Conservation (phyloP, 495 filamentous ascomycete species). For the Neurospora sp. region DNA sequence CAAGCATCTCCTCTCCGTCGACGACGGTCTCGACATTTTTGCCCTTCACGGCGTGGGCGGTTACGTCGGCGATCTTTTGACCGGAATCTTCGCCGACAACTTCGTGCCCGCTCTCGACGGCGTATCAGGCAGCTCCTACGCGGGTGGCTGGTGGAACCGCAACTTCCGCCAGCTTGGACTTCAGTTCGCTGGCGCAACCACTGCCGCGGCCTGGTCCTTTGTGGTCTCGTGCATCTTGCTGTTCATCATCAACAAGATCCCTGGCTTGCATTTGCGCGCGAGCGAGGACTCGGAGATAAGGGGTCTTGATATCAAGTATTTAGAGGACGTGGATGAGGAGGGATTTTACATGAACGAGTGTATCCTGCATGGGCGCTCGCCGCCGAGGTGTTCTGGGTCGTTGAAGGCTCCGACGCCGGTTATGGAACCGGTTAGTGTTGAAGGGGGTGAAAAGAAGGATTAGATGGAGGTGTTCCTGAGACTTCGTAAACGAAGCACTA, state of each 20-base stretch:
- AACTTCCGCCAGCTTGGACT: slow-evolving; percentile 69
- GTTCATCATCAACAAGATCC: slow-evolving; percentile 66
- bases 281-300: slow-evolving; percentile 63
- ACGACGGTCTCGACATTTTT: slow-evolving; percentile 76
- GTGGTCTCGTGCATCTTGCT: slow-evolving; percentile 66
- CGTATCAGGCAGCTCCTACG: slow-evolving; percentile 48
- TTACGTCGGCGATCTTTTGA: slow-evolving; percentile 64
- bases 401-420: background rate
- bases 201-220: slow-evolving; percentile 71
- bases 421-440: background rate
- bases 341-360: background rate
- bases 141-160: slow-evolving; percentile 21
- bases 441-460: background rate
- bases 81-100: slow-evolving; percentile 64
- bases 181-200: slow-evolving; percentile 66
- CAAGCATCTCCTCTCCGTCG: slow-evolving; percentile 64
- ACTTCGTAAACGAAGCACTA: background rate
- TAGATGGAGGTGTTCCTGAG: background rate
- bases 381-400: background rate
- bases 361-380: background rate
- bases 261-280: slow-evolving; percentile 62
- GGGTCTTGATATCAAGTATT: slow-evolving; percentile 61
- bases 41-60: slow-evolving; percentile 72
- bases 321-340: slow-evolving; percentile 13
- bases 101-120: slow-evolving; percentile 58